phyloP scores from a whole-genome alignment of 2,329 filamentous ascomycete species.

The Chaetomiaceae sp. region DNA sequence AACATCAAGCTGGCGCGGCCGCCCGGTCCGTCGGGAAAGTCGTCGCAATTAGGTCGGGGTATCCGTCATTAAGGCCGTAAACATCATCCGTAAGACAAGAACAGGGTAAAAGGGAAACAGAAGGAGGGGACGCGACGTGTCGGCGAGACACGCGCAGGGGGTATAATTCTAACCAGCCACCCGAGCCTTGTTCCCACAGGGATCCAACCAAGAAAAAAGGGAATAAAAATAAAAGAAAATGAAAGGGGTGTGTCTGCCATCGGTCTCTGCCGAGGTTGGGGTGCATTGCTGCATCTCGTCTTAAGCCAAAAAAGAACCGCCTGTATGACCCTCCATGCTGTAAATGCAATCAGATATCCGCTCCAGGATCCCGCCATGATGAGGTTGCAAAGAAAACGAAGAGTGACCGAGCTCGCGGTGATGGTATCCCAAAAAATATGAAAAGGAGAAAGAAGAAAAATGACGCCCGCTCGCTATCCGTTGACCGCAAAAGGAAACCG shows the following conservation, averaged over 20 bases:
- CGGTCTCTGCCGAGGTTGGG: conserved; percentile 27
- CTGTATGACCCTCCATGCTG: conserved; percentile 45
- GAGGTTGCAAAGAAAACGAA: conserved; percentile 40
- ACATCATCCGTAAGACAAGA: conserved; percentile 44
- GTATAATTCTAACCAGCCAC: conserved; percentile 40
- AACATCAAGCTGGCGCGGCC: conserved; percentile 25
- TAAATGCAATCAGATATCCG: conserved; percentile 52
- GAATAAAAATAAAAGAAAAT: conserved; percentile 28
- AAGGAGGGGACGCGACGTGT: conserved; percentile 27
- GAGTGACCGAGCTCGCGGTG: conserved; percentile 47
- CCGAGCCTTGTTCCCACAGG: conserved; percentile 34
- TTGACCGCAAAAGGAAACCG: conserved; percentile 29
- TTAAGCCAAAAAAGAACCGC: conserved; percentile 42
- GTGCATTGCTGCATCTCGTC: conserved; percentile 63
- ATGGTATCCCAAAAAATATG: conserved; percentile 38
- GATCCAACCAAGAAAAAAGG: conserved; percentile 26
- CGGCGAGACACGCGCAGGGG: conserved; percentile 26
- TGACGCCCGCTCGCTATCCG: conserved; percentile 40
- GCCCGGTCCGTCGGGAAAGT: conserved; percentile 26
- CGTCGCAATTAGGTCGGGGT: conserved; percentile 30
- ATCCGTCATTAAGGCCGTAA: conserved; percentile 43
- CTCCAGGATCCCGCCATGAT: conserved; percentile 51
- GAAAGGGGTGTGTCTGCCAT: conserved; percentile 22
- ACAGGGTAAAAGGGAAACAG: conserved; percentile 30
- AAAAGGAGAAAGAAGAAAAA: conserved; percentile 35